Conservation (phyloP, 2,329 filamentous ascomycete species). For the Arthrobotrys sinensis region DNA sequence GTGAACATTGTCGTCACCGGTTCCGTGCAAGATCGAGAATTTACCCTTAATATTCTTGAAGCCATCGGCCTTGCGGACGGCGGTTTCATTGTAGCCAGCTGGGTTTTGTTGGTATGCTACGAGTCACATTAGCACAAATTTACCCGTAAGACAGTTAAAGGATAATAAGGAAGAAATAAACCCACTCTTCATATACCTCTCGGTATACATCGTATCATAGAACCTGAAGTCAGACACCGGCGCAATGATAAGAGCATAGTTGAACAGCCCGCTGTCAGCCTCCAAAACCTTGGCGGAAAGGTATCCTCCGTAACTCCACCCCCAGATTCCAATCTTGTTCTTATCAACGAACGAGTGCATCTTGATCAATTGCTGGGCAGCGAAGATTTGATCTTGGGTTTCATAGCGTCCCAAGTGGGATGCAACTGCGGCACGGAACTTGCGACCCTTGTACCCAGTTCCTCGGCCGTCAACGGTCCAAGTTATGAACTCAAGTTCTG, state of each 20-base stretch:
- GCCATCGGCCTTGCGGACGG: slow-evolving; percentile 73
- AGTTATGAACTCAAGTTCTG: slow-evolving; percentile 78
- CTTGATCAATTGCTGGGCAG: slow-evolving; percentile 73
- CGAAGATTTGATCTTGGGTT: slow-evolving; percentile 78
- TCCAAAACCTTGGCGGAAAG: slow-evolving; percentile 78
- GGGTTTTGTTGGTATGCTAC: slow-evolving; percentile 70
- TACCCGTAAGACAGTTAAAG: neutral
- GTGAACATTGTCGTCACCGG: slow-evolving; percentile 80
- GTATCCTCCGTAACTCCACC: slow-evolving; percentile 79
- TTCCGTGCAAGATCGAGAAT: slow-evolving; percentile 77
- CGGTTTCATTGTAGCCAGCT: slow-evolving; percentile 75
- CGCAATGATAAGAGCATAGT: slow-evolving; percentile 76
- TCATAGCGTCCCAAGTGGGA: slow-evolving; percentile 76
- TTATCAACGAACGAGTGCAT: slow-evolving; percentile 72
- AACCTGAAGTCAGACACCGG: slow-evolving; percentile 79
- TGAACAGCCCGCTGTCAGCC: slow-evolving; percentile 74
- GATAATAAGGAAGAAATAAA: neutral
- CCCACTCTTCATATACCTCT: slow-evolving; percentile 79
- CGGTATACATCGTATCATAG: slow-evolving; percentile 80
- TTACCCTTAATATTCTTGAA: slow-evolving; percentile 76
- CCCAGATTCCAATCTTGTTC: slow-evolving; percentile 77
- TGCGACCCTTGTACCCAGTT: slow-evolving; percentile 76
- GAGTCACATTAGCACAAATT: neutral
- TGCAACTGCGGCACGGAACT: slow-evolving; percentile 74
- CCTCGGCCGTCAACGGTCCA: slow-evolving; percentile 79